These are phyloP conservation scores for Glycine latifolia DNA, from an alignment of 306 rosid genomes.

Conservation along the genomic window DNA sequence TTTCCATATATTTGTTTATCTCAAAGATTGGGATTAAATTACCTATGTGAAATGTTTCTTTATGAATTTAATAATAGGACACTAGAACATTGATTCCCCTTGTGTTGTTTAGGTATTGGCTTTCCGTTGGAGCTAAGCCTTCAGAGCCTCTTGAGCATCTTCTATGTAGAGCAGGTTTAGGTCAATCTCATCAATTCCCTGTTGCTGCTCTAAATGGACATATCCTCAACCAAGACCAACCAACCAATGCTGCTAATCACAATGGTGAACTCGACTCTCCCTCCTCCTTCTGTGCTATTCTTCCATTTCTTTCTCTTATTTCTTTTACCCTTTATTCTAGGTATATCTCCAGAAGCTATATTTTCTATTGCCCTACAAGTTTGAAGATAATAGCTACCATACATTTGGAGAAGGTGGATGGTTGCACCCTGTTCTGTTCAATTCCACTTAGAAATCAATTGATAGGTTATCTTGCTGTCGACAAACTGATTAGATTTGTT, in stretches of 20 bases:
- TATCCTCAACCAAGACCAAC: constrained; percentile 50
- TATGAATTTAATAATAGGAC: background rate
- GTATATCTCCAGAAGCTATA: constrained; percentile 54
- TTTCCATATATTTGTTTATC: background rate
- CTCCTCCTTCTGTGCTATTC: constrained; percentile 10
- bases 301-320: constrained; percentile 31
- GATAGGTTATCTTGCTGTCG: constrained; percentile 28
- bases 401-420: constrained; percentile 34
- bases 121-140: constrained; percentile 96
- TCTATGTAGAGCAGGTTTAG: constrained; percentile 76
- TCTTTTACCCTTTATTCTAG: constrained; percentile 42
- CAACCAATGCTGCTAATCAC: constrained; percentile 47
- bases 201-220: constrained; percentile 67
- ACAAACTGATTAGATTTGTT: constrained; percentile 26
- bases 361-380: constrained; percentile 56
- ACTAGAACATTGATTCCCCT: background rate
- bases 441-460: constrained; percentile 1
- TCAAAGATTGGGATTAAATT: too few relatives aligned
- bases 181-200: constrained; percentile 57
- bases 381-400: constrained; percentile 39
- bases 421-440: constrained; percentile 29
- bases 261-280: constrained; percentile 46
- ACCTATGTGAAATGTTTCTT: too few relatives aligned
- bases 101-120: constrained; percentile 76
- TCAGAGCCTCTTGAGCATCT: constrained; percentile 77